These are phyloP conservation scores for Kwoniella mangroviensis DNA, from an alignment of 768 basidiomycete genomes.

Conservation along the genomic window DNA sequence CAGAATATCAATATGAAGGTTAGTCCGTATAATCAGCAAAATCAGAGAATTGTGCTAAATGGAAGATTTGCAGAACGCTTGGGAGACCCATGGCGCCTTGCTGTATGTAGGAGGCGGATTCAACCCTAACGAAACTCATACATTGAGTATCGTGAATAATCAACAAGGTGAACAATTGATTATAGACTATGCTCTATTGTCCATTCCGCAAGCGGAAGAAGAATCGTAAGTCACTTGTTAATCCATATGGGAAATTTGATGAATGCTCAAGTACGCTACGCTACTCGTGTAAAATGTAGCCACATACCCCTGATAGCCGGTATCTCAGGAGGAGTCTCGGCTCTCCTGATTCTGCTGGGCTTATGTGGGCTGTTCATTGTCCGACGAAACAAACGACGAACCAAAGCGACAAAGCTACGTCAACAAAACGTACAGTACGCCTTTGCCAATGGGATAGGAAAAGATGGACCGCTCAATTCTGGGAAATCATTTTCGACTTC, in stretches of 20 bases:
- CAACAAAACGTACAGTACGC: slow-evolving; percentile 11
- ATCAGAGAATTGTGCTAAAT: not conserved
- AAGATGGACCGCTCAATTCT: slow-evolving; percentile 6
- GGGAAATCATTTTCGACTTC: slow-evolving; percentile 4
- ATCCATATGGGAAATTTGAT: no score
- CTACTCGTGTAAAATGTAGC: no score
- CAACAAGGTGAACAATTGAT: slow-evolving; percentile 24
- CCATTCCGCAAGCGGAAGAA: slow-evolving; percentile 2
- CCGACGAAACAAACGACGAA: slow-evolving; percentile 10
- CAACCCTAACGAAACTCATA: slow-evolving; percentile 16
- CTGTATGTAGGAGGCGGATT: slow-evolving; percentile 26
- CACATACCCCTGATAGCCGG: slow-evolving; percentile 10
- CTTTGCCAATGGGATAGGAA: slow-evolving; percentile 13
- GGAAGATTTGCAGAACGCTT: slow-evolving; percentile 24
- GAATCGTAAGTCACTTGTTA: slow-evolving; percentile 19
- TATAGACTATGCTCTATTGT: slow-evolving; percentile 28
- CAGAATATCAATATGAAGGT: slow-evolving; percentile 26
- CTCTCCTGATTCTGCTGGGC: not conserved
- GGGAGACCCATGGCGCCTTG: slow-evolving; percentile 26
- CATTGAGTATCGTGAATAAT: slow-evolving; percentile 22
- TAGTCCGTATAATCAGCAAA: not conserved
- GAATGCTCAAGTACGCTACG: no score
- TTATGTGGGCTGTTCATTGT: not conserved
- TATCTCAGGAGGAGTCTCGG: slow-evolving; percentile 4
- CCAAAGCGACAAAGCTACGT: not conserved